Conservation (phyloP, 1,284 basidiomycete genomes). For the Cryptococcus sp. region DNA sequence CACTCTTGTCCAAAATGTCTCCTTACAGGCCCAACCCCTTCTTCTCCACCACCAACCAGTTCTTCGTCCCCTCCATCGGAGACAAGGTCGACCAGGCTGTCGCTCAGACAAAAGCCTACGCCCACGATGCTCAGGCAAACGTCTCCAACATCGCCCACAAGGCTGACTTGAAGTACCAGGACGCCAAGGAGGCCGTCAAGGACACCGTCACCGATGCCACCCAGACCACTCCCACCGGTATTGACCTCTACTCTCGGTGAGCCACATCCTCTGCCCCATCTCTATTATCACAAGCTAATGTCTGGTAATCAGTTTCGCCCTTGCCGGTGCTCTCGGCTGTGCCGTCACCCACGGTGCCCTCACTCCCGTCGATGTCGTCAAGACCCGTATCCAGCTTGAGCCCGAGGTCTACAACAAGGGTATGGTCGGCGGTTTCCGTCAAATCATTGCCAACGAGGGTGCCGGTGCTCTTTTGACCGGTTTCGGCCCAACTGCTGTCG, state of each 20-base stretch:
- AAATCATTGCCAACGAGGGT: conserved; percentile 80
- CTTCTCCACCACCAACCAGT: conserved; percentile 50
- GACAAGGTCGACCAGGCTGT: conserved; percentile 51
- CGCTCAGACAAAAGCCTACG: conserved; percentile 38
- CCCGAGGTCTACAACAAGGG: conserved; percentile 63
- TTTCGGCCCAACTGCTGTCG: conserved; percentile 85
- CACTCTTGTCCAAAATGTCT: conserved; percentile 23
- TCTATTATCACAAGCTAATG: background rate
- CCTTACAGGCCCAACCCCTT: conserved; percentile 51
- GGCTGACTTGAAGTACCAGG: conserved; percentile 35
- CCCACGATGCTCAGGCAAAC: conserved; percentile 32
- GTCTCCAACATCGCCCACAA: conserved; percentile 29
- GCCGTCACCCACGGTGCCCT: conserved; percentile 92
- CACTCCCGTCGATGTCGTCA: conserved; percentile 90
- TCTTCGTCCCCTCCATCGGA: conserved; percentile 53
- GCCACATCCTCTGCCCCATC: conserved; percentile 12
- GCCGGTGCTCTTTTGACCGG: conserved; percentile 88
- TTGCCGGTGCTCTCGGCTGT: conserved; percentile 90
- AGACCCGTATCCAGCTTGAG: conserved; percentile 96
- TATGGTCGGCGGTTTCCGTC: conserved; percentile 70
- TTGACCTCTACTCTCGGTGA: conserved; percentile 56
- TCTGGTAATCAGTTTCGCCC: conserved; percentile 53
- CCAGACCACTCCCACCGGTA: conserved; percentile 50
- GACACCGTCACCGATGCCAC: conserved; percentile 32
- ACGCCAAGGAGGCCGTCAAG: conserved; percentile 49